Base-by-base conservation (phyloP, 768 basidiomycete genomes). In the Boletus reticuloceps region DNA sequence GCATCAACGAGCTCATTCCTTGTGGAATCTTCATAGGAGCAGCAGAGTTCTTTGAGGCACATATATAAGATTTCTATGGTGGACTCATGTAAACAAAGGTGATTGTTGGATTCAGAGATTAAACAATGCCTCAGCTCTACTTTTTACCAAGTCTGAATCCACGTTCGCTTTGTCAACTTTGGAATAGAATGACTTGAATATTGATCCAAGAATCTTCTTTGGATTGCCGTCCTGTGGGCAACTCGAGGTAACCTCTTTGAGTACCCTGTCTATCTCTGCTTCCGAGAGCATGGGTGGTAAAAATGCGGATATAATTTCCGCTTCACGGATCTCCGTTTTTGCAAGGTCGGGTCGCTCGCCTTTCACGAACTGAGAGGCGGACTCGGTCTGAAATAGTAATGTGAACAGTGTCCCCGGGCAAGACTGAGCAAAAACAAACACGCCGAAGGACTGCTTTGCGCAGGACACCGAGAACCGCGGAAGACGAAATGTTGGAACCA, bases 261-360 rank as follows among this genome's bases (percentile, higher is more conserved):
- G 74, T n/a, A 77, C 63, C 29, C 54, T 61, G 62, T 88, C 83
- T 59, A 89, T 75, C 40, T 83, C 81, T 16, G 69, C 69, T 55
- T 75, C 77, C n/a, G 82, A 72, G 32, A 88, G 71, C 51, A 81
- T 71, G 2, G 89, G 79, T 11, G 88, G 89, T 20, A 89, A 64
- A 58, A 84, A 83, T 42, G 70, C 67, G 25, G 79, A 70, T 40
- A 90, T 69, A 31, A 86, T 64, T 41, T 73, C 70, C n/a, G 74
- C 82, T 73, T 90, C 87, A 29, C 66, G 68, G 6, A 68, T 64
- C 71, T 89, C 87, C 59, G 82, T 84, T 42, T 78, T 76, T 22
- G 85, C 87, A 38, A 90, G 79, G 51, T 90, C 88, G 2, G 71
- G 70, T 42, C 89, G 79, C n/a, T 78, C 75, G 22, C 83, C 86